Base-by-base conservation (phyloP, 176 grass and related monocot species). In the Thalia dealbata region DNA sequence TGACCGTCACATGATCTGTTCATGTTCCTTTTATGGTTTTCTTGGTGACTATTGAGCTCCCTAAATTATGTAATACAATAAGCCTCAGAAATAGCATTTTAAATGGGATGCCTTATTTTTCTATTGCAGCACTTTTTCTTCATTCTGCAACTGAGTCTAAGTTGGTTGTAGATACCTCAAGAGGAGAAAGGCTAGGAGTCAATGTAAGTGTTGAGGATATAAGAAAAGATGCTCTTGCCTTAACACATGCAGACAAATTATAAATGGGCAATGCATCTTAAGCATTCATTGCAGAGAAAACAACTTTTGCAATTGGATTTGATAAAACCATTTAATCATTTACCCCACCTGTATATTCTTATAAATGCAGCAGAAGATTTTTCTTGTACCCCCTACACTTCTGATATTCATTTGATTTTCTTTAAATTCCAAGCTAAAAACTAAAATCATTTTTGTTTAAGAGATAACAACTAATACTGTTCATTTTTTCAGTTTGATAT, bases 131-230 rank as follows among this genome's bases (percentile, higher is more conserved):
- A 73, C 79, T 89, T 61, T 99, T 86, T 79, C 80, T 93, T 75
- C 74, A 81, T 78, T 84, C 95, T 45, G 67, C 81, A 77, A 91
- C 90, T 60, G 90, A 99, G 82, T 93, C 90, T 46, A 99, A 86
- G 52, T 82, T 99, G 83, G 76, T 93, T 27, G 95, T 99, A 77
- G 95, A 99, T 72, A 88, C 95, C 73, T 99, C 95, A 81, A 91
- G 95, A 88, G 95, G 95, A 80, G 95, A 99, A 78, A 85, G 90
- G 73, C 81, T 93, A 79, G 79, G 70, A 72, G 83, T 87, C 67
- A 84, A 99, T 78, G 95, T 91, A 80, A 72, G 90, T 86, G 76
- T 65, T 54, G 50, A 22, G 16, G 46, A 30, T 81, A 61, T 18
- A 28, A 74, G 48, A 23, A 8, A 44, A 13, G 0, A 44, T 24